Percentiles rank a stretch among this genome's conserved stretches.
Conservation (phyloP, 2,329 filamentous ascomycete species). For the Paramyrothecium roridum region DNA sequence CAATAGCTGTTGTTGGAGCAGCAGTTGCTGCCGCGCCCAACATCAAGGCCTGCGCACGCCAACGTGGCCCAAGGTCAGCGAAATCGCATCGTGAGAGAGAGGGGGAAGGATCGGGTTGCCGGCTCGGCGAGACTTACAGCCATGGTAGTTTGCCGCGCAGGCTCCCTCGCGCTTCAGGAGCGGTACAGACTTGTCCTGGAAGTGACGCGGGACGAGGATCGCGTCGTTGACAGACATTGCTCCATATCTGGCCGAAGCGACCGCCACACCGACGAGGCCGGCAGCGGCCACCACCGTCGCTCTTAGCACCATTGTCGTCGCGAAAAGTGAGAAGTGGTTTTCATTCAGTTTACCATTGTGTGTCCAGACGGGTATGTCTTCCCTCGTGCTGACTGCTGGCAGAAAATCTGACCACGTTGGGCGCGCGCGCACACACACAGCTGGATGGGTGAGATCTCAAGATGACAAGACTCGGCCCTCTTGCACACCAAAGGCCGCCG, state of each 20-base stretch:
- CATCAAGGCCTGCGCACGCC: constrained; percentile 34
- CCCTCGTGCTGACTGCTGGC: background rate
- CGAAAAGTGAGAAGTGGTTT: background rate
- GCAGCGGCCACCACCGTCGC: background rate
- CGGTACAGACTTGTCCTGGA: constrained; percentile 22
- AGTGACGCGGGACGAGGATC: constrained; percentile 18
- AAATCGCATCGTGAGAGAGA: background rate
- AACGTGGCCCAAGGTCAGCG: constrained; percentile 2
- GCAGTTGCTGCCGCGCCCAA: constrained; percentile 33
- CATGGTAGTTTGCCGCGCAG: constrained; percentile 24
- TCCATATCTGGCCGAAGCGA: background rate
- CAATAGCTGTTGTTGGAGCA: constrained; percentile 43
- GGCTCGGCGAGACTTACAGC: constrained; percentile 20
- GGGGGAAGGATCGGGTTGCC: background rate
- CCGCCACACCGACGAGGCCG: background rate
- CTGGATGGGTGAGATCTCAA: background rate
- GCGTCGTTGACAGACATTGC: background rate
- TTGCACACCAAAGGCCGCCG: background rate
- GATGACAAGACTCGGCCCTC: background rate
- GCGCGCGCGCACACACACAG: background rate
- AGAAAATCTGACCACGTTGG: background rate
- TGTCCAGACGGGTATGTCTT: background rate
- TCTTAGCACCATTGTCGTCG: background rate
- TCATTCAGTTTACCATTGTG: background rate
- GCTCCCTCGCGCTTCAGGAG: constrained; percentile 20